Conservation (phyloP, 805 yeast genomes). For the Jamesozyma piceae region DNA sequence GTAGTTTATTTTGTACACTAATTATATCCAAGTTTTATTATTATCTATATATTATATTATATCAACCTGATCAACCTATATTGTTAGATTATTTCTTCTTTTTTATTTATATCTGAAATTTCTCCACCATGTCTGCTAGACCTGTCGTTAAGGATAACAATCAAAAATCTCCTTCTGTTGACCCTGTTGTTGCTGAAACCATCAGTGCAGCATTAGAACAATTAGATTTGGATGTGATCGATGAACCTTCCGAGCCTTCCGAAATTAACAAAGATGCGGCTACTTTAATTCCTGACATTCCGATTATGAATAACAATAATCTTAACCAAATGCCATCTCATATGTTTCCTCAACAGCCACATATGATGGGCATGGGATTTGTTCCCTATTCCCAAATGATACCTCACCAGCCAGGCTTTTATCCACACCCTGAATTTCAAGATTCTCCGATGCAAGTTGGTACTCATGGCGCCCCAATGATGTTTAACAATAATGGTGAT, state of each 20-base stretch:
- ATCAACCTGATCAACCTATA: background rate
- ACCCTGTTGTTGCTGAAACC: constrained; percentile 22
- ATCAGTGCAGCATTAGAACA: constrained; percentile 28
- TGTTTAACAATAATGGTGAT: constrained; percentile 14
- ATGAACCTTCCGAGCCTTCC: constrained; percentile 3
- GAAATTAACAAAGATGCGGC: background rate
- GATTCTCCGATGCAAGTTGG: constrained; percentile 8
- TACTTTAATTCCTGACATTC: background rate
- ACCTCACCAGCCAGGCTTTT: constrained; percentile 23
- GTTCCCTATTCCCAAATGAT: constrained; percentile 28
- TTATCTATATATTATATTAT: constrained; percentile 1
- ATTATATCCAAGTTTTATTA: background rate
- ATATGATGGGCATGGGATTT: constrained; percentile 27
- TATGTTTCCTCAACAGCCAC: constrained; percentile 15
- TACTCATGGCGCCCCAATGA: constrained; percentile 3
- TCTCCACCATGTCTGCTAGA: constrained; percentile 9
- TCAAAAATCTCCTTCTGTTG: constrained; percentile 6
- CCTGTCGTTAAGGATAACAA: constrained; percentile 4
- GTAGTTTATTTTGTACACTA: constrained; percentile 4
- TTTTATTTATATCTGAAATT: background rate
- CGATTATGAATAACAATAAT: background rate
- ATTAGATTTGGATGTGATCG: constrained; percentile 23
- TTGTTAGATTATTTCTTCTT: background rate
- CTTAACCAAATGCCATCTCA: background rate
- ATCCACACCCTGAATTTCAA: constrained; percentile 18